Evolutionary conservation across 768 basidiomycete species (phyloP).

Genomic region (Guyanaporus albipodus): DNA sequence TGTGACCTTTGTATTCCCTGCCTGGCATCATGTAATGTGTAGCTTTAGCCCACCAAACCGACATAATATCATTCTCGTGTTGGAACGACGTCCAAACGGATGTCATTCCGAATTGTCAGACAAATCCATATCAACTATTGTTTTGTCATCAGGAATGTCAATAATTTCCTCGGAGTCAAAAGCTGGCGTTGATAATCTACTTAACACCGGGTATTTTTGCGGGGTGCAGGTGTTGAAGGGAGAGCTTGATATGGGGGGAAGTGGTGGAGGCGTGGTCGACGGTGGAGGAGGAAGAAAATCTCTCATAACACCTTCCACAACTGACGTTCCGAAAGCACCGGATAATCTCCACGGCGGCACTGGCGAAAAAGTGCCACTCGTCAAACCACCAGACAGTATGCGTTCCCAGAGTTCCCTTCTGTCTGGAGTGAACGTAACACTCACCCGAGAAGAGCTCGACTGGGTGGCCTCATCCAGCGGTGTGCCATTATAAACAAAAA

Average conservation of each 20-base stretch:
- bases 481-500: slow-evolving; percentile 48
- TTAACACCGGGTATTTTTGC: neutral
- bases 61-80: neutral
- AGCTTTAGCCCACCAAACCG: slow-evolving; percentile 19
- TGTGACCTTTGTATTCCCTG: slow-evolving; percentile 21
- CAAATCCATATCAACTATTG: slow-evolving; percentile 25
- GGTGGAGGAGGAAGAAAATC: slow-evolving; percentile 32
- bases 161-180: neutral
- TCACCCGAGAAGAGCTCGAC: slow-evolving; percentile 24
- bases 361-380: neutral
- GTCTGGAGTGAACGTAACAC: slow-evolving; percentile 33
- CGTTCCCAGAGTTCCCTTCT: slow-evolving; percentile 40
- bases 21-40: slow-evolving; percentile 23
- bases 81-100: neutral
- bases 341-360: slow-evolving; percentile 25
- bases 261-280: slow-evolving; percentile 31
- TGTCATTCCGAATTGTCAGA: slow-evolving; percentile 25
- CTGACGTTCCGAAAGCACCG: slow-evolving; percentile 11
- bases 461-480: slow-evolving; percentile 31
- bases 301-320: slow-evolving; percentile 8
- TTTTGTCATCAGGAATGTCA: slow-evolving; percentile 4
- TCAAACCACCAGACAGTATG: slow-evolving; percentile 26
- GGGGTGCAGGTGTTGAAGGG: neutral
- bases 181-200: neutral
- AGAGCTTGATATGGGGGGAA: slow-evolving; percentile 22